Evolutionary conservation across 2,329 filamentous ascomycete species (phyloP).

Genomic region (Colletotrichum karsti): DNA sequence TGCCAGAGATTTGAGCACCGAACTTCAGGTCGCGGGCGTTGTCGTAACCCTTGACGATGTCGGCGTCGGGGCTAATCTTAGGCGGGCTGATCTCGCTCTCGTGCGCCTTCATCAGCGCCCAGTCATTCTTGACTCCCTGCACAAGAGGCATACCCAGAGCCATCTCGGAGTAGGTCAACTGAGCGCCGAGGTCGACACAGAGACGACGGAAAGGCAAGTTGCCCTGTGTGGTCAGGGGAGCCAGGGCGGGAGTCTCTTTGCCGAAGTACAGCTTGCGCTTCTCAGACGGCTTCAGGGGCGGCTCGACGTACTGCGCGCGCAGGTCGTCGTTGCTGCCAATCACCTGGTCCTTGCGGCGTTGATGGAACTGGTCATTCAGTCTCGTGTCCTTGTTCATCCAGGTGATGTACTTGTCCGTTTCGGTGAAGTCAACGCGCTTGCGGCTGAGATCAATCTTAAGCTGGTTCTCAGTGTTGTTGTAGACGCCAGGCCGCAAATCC

Average conservation of each 20-base stretch:
- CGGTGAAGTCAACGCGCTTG: constrained; percentile 74
- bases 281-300: constrained; percentile 89
- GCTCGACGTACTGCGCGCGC: constrained; percentile 83
- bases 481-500: constrained; percentile 70
- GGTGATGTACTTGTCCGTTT: constrained; percentile 77
- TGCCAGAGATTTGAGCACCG: constrained; percentile 90
- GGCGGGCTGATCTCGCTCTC: constrained; percentile 82
- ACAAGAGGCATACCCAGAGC: constrained; percentile 90
- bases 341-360: constrained; percentile 50
- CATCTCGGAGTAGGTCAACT: constrained; percentile 98
- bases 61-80: constrained; percentile 63
- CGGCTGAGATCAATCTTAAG: constrained; percentile 80
- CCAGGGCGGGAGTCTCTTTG: constrained; percentile 90
- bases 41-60: constrained; percentile 79
- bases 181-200: constrained; percentile 87
- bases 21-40: constrained; percentile 86
- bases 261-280: constrained; percentile 96
- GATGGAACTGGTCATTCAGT: constrained; percentile 46
- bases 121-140: constrained; percentile 90
- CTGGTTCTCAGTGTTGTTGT: constrained; percentile 76
- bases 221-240: constrained; percentile 94
- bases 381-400: constrained; percentile 77
- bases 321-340: constrained; percentile 69
- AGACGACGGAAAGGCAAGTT: constrained; percentile 94
- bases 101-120: constrained; percentile 94